These are phyloP conservation scores for Tilletiopsis washingtonensis DNA, from an alignment of 1,284 basidiomycete genomes.

Conservation along the genomic window DNA sequence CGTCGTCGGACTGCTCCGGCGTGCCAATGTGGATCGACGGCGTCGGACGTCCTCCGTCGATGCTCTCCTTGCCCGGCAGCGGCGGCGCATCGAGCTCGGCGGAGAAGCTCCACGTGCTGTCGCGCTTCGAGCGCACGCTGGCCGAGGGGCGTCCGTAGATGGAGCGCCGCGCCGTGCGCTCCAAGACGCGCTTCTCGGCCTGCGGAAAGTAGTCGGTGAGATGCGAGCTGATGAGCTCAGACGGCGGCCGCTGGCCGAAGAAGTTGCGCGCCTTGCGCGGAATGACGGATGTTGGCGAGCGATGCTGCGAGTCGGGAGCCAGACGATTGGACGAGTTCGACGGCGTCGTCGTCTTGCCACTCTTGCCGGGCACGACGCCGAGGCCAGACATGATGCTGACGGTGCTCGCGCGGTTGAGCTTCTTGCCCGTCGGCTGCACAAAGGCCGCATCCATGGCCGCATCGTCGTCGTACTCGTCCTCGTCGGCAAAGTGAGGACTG, in stretches of 20 bases:
- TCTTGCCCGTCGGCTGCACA: constrained; percentile 51
- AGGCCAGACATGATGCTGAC: constrained; percentile 89
- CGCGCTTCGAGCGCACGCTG: constrained; percentile 33
- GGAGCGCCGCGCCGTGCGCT: constrained; percentile 32
- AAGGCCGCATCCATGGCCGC: constrained; percentile 28
- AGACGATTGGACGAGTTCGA: neutral
- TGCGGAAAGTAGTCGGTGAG: constrained; percentile 91
- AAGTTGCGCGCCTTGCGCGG: constrained; percentile 73
- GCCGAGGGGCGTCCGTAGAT: constrained; percentile 35
- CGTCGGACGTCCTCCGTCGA: constrained; percentile 7
- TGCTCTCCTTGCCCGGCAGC: constrained; percentile 26
- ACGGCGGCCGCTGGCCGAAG: constrained; percentile 93
- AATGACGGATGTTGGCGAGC: constrained; percentile 6
- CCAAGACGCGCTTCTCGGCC: constrained; percentile 63
- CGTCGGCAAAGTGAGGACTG: constrained; percentile 13
- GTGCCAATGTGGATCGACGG: constrained; percentile 27
- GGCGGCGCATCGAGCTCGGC: constrained; percentile 31
- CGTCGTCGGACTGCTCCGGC: constrained; percentile 1
- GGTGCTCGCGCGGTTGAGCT: constrained; percentile 82
- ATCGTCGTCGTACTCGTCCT: too few species aligned
- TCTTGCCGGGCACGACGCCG: constrained; percentile 42
- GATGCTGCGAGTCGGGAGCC: too few species aligned
- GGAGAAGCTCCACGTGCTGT: constrained; percentile 39
- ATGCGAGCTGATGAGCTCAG: constrained; percentile 93
- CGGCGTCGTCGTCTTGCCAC: constrained; percentile 1